Evolutionary conservation across 192 early-diverging fungal species (phyloP).

Genomic region (Haplosporangium gracile): DNA sequence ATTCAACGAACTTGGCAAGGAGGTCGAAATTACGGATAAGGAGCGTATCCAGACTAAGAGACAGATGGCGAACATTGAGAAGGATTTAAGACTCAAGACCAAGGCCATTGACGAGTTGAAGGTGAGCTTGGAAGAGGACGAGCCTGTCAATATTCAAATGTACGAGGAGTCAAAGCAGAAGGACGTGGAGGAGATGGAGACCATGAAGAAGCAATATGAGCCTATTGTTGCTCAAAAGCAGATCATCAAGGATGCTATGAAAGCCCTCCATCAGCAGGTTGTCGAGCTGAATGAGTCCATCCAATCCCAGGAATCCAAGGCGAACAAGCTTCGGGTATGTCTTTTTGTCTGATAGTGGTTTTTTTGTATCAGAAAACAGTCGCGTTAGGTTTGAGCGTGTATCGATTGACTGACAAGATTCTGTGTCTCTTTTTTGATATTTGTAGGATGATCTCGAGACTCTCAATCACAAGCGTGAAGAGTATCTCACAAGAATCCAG

Average conservation of each 20-base stretch:
- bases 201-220: constrained; percentile 70
- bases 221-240: constrained; percentile 62
- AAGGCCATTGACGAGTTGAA: constrained; percentile 17
- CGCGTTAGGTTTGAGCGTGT: neutral
- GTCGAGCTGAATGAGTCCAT: constrained; percentile 53
- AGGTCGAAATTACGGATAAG: neutral
- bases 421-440: neutral
- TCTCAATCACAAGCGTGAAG: constrained; percentile 14
- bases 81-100: constrained; percentile 21
- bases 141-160: constrained; percentile 72
- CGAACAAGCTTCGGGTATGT: constrained; percentile 35
- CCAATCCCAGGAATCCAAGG: neutral
- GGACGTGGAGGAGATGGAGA: constrained; percentile 64
- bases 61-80: constrained; percentile 9
- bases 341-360: neutral
- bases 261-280: constrained; percentile 59
- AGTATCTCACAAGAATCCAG: constrained; percentile 15
- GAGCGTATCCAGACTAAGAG: constrained; percentile 19
- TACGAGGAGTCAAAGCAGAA: constrained; percentile 67
- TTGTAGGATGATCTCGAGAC: constrained; percentile 31
- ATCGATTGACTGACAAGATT: neutral
- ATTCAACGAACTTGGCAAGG: constrained; percentile 3
- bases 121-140: constrained; percentile 61
- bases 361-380: neutral
- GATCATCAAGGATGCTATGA: constrained; percentile 31